Evolutionary conservation across 495 filamentous ascomycete genomes (phyloP), one percentile per base, ranked within the genome.

Genomic region (Daldinia concentrica): DNA sequence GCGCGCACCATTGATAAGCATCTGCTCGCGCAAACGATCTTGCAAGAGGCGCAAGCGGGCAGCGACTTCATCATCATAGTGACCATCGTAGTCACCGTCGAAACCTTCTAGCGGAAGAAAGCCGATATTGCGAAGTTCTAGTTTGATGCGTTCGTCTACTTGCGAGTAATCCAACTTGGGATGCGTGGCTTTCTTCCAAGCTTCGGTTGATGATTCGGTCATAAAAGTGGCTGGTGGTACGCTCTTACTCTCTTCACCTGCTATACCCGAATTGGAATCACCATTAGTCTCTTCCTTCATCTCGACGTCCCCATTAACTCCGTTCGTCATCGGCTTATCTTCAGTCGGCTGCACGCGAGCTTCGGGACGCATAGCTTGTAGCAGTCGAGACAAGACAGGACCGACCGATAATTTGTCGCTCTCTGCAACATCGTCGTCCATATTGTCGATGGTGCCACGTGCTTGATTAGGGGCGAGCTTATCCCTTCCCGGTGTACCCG

Each of bases 21-120:
- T 90, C 74, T 93, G 89, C 45, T 93, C 89, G 74, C 91, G 90
- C 1, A 99, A 87, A 55, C 93, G 89, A 51, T 85, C 82, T 74
- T 99, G 95, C 0, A 99, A 85, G 39, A 90, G 87, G 29, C 95
- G 92, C 34, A 98, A 82, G 11, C 95, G 92, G 58, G 93, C 94
- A 15, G 93, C 92, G 52, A 98, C 90, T 73, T 98, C 96, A 78
- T 99, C 96, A 79, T 99, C 95, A 73, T 89, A 91, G 81, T 96
- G 91, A 4, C 89, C 91, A 77, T 95, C 92, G 77, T 93, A 98
- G 70, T 97, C 92, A 34, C 86, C 79, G 45, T 81, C 81, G 29
- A 81, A 77, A 78, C 88, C 82, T 17, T 91, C 90, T 6, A 89
- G 83, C 1, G 91, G 86, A 22, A 98, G 83, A 79, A 99, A 92